These are phyloP conservation scores for Talaromyces stipitatus DNA, from an alignment of 495 filamentous ascomycete species.

Conservation along the genomic window DNA sequence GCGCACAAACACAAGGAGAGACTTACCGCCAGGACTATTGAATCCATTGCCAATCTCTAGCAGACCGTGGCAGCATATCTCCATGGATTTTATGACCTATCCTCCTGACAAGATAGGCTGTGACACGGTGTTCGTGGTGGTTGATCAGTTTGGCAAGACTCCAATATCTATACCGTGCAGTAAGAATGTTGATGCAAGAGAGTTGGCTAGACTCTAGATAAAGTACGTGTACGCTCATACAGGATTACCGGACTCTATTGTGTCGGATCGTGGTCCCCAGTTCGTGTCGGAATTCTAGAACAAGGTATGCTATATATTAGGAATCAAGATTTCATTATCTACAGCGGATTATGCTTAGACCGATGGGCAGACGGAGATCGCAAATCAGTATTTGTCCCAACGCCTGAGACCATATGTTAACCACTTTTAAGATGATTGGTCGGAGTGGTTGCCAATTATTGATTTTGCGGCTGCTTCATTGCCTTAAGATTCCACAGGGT, in stretches of 20 bases:
- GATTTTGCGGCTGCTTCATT: background rate
- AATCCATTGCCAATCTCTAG: constrained; percentile 12
- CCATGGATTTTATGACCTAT: constrained; percentile 11
- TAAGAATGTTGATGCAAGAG: constrained; percentile 6
- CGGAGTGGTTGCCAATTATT: constrained; percentile 2
- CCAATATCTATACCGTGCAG: constrained; percentile 7
- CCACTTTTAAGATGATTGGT: constrained; percentile 9
- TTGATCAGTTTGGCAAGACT: constrained; percentile 9
- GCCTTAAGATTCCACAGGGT: background rate
- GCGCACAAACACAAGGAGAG: background rate
- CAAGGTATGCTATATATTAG: constrained; percentile 10
- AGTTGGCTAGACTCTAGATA: background rate
- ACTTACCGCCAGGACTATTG: constrained; percentile 11
- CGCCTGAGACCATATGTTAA: constrained; percentile 4
- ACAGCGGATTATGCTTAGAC: constrained; percentile 14
- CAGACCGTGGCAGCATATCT: constrained; percentile 13
- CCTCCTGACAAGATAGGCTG: background rate
- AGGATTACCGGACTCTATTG: background rate
- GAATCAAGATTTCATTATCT: constrained; percentile 11
- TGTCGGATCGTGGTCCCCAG: constrained; percentile 10
- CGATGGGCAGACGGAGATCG: constrained; percentile 9
- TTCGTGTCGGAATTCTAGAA: constrained; percentile 13
- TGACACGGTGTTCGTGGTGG: constrained; percentile 7
- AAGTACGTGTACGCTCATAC: background rate
- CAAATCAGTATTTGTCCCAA: constrained; percentile 3